Base-by-base conservation (phyloP, 2,329 filamentous ascomycete species). In the Stylonectria norvegica region DNA sequence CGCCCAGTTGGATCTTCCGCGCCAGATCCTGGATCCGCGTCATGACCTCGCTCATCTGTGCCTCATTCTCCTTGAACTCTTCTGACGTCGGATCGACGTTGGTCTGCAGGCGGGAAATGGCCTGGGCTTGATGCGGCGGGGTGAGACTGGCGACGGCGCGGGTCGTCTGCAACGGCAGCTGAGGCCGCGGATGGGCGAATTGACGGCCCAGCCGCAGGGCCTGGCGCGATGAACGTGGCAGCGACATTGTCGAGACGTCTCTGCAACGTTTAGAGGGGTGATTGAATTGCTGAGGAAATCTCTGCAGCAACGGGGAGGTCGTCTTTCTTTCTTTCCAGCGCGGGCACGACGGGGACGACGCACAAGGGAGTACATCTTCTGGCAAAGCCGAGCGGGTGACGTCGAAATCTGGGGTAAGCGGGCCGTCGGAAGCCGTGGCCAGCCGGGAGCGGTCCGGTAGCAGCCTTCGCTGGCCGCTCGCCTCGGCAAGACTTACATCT, bases 11-110 rank as follows among this genome's bases (percentile, higher is more conserved):
- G 41, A 88, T 85, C 51, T 75, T 80, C 33, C 72, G 68, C 43
- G 91, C 88, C 43, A 97, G 73, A 38, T 73, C 71, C 44, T 83
- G 76, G 56, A 97, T 75, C 15, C 76, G 76, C 40, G 72, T 69
- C 59, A 88, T 81, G 39, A 89, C 77, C 53, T 86, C 79, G 45
- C 72, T 72, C 87, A 96, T 94, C 47, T 87, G 79, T 41, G 69
- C 65, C 53, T 79, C 78, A 70, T 97, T 97, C 57, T 94, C 85
- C 57, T 78, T 79, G 72, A 86, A 97, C 55, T 88, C 84, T 20
- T 81, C 70, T 5, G 88, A 90, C 4, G 79, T 79, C 3, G 83
- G 76, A 64, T 97, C 91, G 52, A 96, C 78, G 31, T 75, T 70
- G 25, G 81, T 87, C 45, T 81, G 85, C 22, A 97, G 72, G 30